Base-by-base conservation (phyloP, 768 basidiomycete genomes). In the Asterophora lycoperdoides region DNA sequence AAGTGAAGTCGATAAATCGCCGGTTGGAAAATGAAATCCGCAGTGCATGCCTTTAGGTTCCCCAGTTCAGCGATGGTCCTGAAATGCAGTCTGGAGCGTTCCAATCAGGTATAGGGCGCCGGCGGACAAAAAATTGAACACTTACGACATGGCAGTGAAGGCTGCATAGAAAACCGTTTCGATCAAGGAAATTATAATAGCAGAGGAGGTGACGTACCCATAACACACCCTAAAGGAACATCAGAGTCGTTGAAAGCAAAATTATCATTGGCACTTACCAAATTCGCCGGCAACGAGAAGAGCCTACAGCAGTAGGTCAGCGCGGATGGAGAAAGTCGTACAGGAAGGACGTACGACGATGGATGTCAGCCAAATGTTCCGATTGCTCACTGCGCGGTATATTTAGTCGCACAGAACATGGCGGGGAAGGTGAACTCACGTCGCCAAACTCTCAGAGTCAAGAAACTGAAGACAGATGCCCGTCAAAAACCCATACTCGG, bases 361-460 rank as follows among this genome's bases (percentile, higher is more conserved):
- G n/a, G 51, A 52, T 4, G 69, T 68, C 8, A 71, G 46, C 55
- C 66, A 54, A 32, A 61, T 54, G 29, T 65, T 77, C 36, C 61
- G 65, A 33, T 70, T 70, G 65, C 75, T 79, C 44, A 79, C 77
- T 79, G 43, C 2, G 35, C 18, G 40, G 29, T 50, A 41, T n/a
- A 29, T 45, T 56, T 19, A 43, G 46, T 40, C 14, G 30, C 35
- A 34, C 44, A 29, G 5, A 18, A 26, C 11, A 8, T 14, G 17
- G 19, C 10, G 18, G 18, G 11, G 18, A 10, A 8, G 18, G 36
- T 0, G 34, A 29, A 64, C 75, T 43, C 57, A 78, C 75, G 56
- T 49, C 60, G 66, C 64, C 71, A 79, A 19, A 80, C 62, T 13
- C 76, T 70, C 55, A 69, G 58, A 9, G 67, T 60, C 41, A 79